These are phyloP conservation scores for Tetraselmis striata DNA, from an alignment of 139 green algal species.

Conservation along the genomic window DNA sequence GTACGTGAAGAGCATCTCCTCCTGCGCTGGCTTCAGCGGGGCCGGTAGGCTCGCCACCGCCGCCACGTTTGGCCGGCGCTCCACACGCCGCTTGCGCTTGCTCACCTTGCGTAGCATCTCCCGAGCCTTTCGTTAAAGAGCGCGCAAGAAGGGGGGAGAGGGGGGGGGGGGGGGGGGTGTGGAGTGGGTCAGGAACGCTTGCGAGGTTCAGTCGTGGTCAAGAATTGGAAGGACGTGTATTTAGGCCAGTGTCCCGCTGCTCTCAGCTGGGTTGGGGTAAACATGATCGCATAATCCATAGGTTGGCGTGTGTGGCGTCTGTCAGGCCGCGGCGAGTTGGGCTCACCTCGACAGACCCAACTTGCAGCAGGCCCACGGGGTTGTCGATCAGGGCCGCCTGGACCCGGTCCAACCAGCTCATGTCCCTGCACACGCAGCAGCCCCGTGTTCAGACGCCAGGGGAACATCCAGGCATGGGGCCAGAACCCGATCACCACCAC, in stretches of 20 bases:
- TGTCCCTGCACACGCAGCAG: too few relatives aligned
- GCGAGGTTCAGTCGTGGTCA: too few relatives aligned
- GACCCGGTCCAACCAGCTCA: not conserved
- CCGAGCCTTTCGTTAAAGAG: not conserved
- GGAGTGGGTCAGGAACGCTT: too few relatives aligned
- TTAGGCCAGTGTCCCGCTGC: too few relatives aligned
- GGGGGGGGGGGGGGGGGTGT: not conserved
- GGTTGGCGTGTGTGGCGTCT: too few relatives aligned
- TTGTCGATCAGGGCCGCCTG: not conserved
- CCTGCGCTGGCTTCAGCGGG: conserved; percentile 24
- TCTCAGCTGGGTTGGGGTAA: too few relatives aligned
- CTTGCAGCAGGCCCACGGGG: not conserved
- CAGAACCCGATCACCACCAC: too few relatives aligned
- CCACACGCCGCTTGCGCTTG: conserved; percentile 18
- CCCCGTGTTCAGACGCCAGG: too few relatives aligned
- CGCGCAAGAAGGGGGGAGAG: not conserved
- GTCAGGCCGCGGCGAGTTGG: too few relatives aligned
- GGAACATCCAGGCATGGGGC: too few relatives aligned
- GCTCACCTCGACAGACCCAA: not conserved
- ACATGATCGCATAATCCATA: too few relatives aligned
- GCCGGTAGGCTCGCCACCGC: conserved; percentile 28
- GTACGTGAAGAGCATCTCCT: conserved; percentile 25
- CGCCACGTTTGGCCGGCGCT: not conserved
- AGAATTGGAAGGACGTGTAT: too few relatives aligned
- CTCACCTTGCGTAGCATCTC: conserved; percentile 23